Base-by-base conservation (phyloP, 1,284 basidiomycete species). In the Flammula alnicola region DNA sequence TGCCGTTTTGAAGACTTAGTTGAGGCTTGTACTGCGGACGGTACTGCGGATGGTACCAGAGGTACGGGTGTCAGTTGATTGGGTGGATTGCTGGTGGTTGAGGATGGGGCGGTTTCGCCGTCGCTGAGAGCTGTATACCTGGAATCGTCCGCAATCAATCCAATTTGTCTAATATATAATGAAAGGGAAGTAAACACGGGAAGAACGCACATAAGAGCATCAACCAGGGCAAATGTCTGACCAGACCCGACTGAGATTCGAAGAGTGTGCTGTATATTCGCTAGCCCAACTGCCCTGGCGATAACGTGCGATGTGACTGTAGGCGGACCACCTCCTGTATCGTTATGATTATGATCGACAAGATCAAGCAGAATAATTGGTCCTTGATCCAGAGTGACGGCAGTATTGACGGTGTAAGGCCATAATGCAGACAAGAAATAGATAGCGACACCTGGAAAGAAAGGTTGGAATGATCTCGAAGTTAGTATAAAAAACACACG, bases 381-480 rank as follows among this genome's bases (percentile, higher is more conserved):
- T 5, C 57, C 59, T 6, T 44, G 45, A 32, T 71, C 69, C 16
- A 69, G 41, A 4, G 59, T 56, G 0, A 68, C 44, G 1, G 60
- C 55, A 5, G 64, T 64, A 27, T 55, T 65, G 32, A 68, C 67
- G 7, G 36, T 25, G 53, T 69, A 69, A n/a, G 67, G 66, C 68
- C 68, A 70, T 7, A 60, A 49, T n/a, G 68, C 63, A 1, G 68
- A 60, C 49, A 66, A 44, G 49, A 63, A 68, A 43, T 64, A 70
- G 12, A 70, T 52, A 26, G 61, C 65, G 9, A 67, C 59, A 37
- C 69, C 70, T 72, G 37, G 7, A 30, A 22, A 11, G 42, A 17
- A 14, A 23, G 2, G 10, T 42, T 14, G n/a, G n/a, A 14, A 17
- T 23, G 26, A 38, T 27, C 1, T 11, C 6, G n/a, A 0, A 14